These are phyloP conservation scores for Ceratopteris richardii DNA, from an alignment of 75 land plant species.

Conservation along the genomic window DNA sequence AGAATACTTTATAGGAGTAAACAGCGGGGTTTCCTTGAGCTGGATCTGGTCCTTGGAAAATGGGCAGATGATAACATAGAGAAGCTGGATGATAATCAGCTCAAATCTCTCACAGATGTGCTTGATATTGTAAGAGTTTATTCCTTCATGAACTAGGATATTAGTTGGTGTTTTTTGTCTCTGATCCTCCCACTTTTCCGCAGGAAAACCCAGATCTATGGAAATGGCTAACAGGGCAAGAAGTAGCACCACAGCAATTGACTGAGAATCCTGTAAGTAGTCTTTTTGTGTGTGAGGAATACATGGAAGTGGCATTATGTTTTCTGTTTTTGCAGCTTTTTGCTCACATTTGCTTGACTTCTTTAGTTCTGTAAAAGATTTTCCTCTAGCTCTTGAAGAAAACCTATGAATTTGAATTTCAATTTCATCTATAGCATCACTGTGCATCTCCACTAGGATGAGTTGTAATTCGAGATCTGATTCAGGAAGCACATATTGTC, in stretches of 20 bases:
- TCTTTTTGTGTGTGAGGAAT: not conserved
- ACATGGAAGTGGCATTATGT: too few species aligned
- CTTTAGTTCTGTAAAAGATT: too few species aligned
- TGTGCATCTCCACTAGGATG: too few species aligned
- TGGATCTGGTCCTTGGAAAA: slow-evolving; percentile 90
- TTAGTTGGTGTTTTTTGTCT: too few species aligned
- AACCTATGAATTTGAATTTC: too few species aligned
- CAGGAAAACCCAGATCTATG: slow-evolving; percentile 95
- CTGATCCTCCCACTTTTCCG: not conserved
- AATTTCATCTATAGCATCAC: too few species aligned
- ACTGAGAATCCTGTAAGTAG: slow-evolving; percentile 54
- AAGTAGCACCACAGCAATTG: slow-evolving; percentile 55
- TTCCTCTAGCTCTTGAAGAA: too few species aligned
- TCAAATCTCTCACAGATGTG: slow-evolving; percentile 56
- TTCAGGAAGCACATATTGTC: too few species aligned
- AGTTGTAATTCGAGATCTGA: too few species aligned
- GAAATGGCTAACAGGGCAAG: slow-evolving; percentile 90
- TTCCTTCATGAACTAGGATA: too few species aligned
- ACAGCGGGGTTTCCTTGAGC: slow-evolving; percentile 80
- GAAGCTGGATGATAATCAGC: slow-evolving; percentile 56
- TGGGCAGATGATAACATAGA: slow-evolving; percentile 81
- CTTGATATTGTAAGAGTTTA: slow-evolving; percentile 80
- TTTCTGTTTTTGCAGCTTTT: too few species aligned
- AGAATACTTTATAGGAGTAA: slow-evolving; percentile 80
- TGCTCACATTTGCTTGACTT: too few species aligned